phyloP scores from a whole-genome alignment of 139 green algal genomes.

The Coccomyxa sp. region DNA sequence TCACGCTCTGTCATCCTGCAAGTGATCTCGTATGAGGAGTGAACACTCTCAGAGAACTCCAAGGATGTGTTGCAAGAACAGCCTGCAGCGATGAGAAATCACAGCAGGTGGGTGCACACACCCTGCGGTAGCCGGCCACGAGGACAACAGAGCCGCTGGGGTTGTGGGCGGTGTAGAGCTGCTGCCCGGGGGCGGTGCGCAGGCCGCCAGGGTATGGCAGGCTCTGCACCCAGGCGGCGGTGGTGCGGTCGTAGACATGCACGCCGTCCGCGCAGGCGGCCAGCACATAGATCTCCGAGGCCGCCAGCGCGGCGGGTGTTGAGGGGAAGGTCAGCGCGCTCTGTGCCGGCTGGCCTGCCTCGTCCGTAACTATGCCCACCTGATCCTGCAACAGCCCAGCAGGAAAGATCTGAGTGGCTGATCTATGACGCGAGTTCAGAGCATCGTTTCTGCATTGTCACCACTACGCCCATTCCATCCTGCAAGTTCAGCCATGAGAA shows the following conservation, averaged over 20 bases:
- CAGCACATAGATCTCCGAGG: conserved; percentile 29
- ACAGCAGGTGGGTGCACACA: not conserved
- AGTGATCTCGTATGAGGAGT: too few species aligned
- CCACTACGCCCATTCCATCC: not conserved
- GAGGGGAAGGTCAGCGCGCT: conserved; percentile 27
- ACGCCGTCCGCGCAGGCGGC: conserved; percentile 26
- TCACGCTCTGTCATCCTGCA: too few species aligned
- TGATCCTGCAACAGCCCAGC: conserved; percentile 22
- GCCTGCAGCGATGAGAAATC: not conserved
- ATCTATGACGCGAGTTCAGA: not conserved
- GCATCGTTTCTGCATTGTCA: not conserved
- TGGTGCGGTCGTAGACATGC: conserved; percentile 27
- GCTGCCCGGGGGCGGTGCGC: conserved; percentile 16
- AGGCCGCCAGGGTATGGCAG: conserved; percentile 17
- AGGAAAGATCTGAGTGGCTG: not conserved
- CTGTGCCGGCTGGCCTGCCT: conserved; percentile 17
- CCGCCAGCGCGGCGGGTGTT: conserved; percentile 25
- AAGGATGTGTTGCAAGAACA: not conserved
- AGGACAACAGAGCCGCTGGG: conserved; percentile 10
- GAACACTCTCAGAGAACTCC: not conserved
- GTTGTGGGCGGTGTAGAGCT: conserved; percentile 6
- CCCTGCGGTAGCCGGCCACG: conserved; percentile 27
- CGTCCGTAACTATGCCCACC: conserved; percentile 35
- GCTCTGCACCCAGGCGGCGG: conserved; percentile 25
- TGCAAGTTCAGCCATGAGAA: not conserved